phyloP scores from a whole-genome alignment of 2,329 filamentous ascomycete species.

The Stemphylium vesicarium region DNA sequence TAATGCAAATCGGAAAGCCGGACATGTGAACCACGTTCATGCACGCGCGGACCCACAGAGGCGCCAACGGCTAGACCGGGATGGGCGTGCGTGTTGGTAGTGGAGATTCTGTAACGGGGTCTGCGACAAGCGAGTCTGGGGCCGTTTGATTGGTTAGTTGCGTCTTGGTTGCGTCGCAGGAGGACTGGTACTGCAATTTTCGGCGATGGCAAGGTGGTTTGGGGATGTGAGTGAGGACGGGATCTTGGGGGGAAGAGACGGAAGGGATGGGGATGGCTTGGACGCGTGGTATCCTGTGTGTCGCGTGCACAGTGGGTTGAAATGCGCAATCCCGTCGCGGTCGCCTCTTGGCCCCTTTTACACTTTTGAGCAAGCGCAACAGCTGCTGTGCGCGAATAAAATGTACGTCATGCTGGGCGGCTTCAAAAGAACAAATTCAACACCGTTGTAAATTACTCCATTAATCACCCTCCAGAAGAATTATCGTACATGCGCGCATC shows the following conservation, averaged over 20 bases:
- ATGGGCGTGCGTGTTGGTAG: no score
- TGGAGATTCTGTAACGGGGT: no score
- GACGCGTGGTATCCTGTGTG: not conserved
- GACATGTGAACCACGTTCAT: no score
- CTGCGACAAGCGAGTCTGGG: no score
- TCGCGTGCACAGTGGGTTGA: not conserved
- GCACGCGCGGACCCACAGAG: no score
- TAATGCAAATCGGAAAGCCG: no score
- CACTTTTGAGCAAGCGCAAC: not conserved
- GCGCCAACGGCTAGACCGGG: no score
- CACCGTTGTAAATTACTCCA: conserved; percentile 1
- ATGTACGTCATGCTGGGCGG: no score
- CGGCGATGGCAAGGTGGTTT: no score
- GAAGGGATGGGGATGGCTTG: not conserved
- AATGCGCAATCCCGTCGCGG: not conserved
- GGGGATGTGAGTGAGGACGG: not conserved
- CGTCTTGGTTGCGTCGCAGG: no score
- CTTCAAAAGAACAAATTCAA: not conserved
- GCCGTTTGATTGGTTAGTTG: no score
- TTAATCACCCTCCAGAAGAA: not conserved
- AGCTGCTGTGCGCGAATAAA: not conserved
- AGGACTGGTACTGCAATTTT: no score
- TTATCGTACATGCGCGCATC: not conserved
- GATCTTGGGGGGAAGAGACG: not conserved
- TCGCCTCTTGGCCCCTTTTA: not conserved